A percentile compares a stretch with the other conserved stretches of the same genome.
Evolutionary conservation across 192 early-diverging fungal genomes (phyloP).

Genomic region (Chytriomyces confervae): DNA sequence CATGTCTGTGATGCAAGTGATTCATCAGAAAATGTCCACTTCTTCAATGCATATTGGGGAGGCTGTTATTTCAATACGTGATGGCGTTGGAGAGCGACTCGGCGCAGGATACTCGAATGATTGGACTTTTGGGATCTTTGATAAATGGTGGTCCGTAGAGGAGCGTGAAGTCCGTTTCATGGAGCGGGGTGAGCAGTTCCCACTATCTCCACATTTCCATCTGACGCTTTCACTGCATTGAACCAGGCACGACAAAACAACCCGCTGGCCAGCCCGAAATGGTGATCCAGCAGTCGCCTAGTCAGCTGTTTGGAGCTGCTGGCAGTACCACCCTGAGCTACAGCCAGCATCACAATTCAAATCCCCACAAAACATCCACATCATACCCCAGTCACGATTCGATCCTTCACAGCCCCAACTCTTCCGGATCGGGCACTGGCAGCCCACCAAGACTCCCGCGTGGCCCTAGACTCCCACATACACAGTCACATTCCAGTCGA

Average conservation of each 20-base stretch:
- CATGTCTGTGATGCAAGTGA: neutral
- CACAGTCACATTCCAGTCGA: no score
- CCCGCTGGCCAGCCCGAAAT: neutral
- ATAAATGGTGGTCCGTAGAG: constrained; percentile 13
- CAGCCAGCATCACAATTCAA: no score
- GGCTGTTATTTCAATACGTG: neutral
- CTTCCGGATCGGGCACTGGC: no score
- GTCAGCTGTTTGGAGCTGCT: neutral
- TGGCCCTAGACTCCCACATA: no score
- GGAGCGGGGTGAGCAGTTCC: neutral
- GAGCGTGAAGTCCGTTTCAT: neutral
- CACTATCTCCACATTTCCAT: neutral
- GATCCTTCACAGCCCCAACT: no score
- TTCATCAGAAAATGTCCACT: neutral
- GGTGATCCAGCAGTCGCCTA: neutral
- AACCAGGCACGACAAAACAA: neutral
- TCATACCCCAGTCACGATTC: no score
- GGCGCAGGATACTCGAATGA: constrained; percentile 11
- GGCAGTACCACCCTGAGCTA: no score
- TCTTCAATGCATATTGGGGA: neutral
- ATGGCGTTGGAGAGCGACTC: neutral
- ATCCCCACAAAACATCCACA: no score
- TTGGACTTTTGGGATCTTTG: constrained; percentile 28
- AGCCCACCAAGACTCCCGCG: no score
- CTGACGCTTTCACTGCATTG: neutral